phyloP scores from a whole-genome alignment of 108 stramenopile genomes.

The Nitzschia inconspicua region DNA sequence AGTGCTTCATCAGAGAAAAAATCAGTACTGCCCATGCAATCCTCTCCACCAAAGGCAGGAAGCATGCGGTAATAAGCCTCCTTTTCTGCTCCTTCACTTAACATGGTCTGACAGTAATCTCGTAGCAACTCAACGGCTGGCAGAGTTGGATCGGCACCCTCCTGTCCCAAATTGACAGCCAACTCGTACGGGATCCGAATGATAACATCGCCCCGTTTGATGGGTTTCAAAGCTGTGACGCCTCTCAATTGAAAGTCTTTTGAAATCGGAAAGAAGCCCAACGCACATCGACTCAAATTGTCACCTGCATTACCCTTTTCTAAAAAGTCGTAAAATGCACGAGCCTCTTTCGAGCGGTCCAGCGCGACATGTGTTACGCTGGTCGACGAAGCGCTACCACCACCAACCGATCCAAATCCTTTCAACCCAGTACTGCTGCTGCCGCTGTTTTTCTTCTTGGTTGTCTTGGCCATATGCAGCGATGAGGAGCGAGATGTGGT shows the following conservation, averaged over 20 bases:
- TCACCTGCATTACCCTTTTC: conserved; percentile 44
- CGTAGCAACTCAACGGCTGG: conserved; percentile 55
- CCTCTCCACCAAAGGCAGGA: conserved; percentile 46
- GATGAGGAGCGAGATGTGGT: too few relatives aligned
- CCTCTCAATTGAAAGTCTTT: conserved; percentile 46
- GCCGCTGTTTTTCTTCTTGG: conserved; percentile 22
- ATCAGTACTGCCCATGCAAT: conserved; percentile 67
- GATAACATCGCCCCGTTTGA: conserved; percentile 69
- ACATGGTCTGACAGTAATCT: conserved; percentile 41
- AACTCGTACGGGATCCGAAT: conserved; percentile 74
- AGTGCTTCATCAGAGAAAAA: conserved; percentile 61
- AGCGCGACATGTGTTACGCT: conserved; percentile 17
- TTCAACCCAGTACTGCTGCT: conserved; percentile 12
- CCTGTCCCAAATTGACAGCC: conserved; percentile 66
- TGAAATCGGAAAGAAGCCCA: conserved; percentile 52
- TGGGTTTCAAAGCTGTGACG: conserved; percentile 55
- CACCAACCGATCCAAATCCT: conserved; percentile 21
- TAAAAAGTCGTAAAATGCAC: conserved; percentile 58
- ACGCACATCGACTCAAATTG: conserved; percentile 57
- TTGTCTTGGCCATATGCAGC: conserved; percentile 14
- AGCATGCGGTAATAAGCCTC: conserved; percentile 60
- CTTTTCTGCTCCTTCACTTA: conserved; percentile 2
- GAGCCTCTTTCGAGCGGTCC: conserved; percentile 55
- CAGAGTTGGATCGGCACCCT: conserved; percentile 62
- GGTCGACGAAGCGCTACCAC: conserved; percentile 15